Conservation (phyloP, 805 yeast species). For the Phaffomyces opuntiae region DNA sequence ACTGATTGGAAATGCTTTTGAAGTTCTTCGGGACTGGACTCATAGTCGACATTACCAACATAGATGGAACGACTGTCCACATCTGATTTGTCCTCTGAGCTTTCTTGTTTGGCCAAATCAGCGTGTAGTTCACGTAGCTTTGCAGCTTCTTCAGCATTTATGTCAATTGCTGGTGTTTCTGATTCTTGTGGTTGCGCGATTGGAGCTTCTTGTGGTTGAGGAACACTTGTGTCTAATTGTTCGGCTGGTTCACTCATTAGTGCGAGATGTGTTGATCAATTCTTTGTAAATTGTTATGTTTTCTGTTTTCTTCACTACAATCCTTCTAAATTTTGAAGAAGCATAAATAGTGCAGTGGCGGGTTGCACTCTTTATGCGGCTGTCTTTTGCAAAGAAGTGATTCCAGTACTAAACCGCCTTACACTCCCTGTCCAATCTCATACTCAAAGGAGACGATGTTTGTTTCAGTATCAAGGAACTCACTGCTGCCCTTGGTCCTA, state of each 20-base stretch:
- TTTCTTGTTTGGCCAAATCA: constrained; percentile 35
- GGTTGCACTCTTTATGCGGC: not conserved
- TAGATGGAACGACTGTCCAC: constrained; percentile 73
- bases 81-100: constrained; percentile 47
- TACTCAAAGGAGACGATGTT: not conserved
- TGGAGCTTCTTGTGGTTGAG: not conserved
- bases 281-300: not conserved
- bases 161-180: not conserved
- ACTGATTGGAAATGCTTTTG: constrained; percentile 64
- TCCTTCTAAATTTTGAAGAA: not conserved
- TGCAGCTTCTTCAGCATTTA: constrained; percentile 48
- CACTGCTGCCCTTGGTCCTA: not conserved
- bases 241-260: constrained; percentile 9
- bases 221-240: constrained; percentile 2
- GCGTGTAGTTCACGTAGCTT: constrained; percentile 53
- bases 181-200: not conserved
- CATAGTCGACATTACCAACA: constrained; percentile 82
- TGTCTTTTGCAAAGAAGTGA: not conserved
- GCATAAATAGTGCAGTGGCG: not conserved
- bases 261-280: not conserved
- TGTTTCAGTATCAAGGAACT: too few species aligned
- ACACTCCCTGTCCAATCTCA: not conserved
- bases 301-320: not conserved
- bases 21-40: constrained; percentile 69
- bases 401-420: not conserved